Percentiles rank a stretch among this genome's conserved stretches.
These are phyloP conservation scores for Solanum medicagineum DNA, from an alignment of 257 asterid species.

Conservation along the genomic window DNA sequence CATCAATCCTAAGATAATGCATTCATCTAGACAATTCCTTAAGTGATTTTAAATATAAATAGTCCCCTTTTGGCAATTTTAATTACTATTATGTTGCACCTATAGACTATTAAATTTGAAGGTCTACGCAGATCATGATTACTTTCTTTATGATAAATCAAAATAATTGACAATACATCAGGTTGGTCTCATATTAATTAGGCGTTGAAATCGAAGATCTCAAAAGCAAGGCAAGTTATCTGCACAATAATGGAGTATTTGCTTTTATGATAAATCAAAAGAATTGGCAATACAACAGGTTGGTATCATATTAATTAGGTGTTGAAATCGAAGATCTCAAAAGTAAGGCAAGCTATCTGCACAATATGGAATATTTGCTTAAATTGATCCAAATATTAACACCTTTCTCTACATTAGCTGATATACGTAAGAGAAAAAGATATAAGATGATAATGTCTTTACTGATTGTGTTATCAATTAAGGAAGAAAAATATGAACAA, in stretches of 20 bases:
- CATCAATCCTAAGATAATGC: not conserved
- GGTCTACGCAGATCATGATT: not conserved
- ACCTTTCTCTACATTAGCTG: not conserved
- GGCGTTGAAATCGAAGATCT: not conserved
- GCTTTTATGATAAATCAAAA: not conserved
- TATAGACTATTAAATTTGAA: not conserved
- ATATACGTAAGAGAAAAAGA: not conserved
- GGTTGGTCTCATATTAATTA: not conserved
- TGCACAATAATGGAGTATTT: not conserved
- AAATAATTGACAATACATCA: not conserved
- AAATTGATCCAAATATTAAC: not conserved
- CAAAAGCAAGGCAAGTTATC: not conserved
- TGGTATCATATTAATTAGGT: not conserved
- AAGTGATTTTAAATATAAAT: not conserved
- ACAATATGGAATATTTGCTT: not conserved
- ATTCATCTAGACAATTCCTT: not conserved
- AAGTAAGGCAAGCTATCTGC: not conserved
- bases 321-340: not conserved
- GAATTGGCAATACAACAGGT: not conserved
- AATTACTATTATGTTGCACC: not conserved
- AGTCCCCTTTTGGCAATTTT: not conserved
- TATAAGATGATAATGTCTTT: not conserved
- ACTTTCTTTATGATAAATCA: not conserved
- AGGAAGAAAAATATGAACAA: not conserved
- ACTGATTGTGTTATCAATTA: not conserved